These are phyloP conservation scores for Uromyces viciae-fabae DNA, from an alignment of 1,284 basidiomycete genomes.

Conservation along the genomic window DNA sequence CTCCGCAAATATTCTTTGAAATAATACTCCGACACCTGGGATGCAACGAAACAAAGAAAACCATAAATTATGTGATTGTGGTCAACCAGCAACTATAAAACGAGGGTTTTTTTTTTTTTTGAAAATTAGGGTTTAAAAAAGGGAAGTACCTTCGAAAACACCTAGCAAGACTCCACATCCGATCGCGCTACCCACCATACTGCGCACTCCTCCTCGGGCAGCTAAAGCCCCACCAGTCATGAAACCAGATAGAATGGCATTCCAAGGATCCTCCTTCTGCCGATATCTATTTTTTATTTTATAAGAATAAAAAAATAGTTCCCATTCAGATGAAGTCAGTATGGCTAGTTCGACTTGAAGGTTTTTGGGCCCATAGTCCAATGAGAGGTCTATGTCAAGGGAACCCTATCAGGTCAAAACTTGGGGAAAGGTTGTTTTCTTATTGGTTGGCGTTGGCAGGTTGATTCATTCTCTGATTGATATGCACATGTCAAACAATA, in stretches of 20 bases:
- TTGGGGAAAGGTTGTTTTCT: background rate
- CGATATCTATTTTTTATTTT: constrained; percentile 57
- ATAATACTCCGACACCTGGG: constrained; percentile 76
- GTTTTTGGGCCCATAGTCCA: too few relatives aligned
- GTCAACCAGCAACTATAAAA: too few relatives aligned
- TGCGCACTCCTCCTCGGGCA: constrained; percentile 87
- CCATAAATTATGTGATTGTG: background rate
- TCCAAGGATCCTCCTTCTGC: constrained; percentile 99
- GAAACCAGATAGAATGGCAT: constrained; percentile 96
- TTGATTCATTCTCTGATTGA: background rate
- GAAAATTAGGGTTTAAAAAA: too few relatives aligned
- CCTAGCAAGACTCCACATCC: constrained; percentile 95
- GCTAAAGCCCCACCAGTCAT: constrained; percentile 96
- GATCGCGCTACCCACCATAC: constrained; percentile 82
- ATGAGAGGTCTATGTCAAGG: too few relatives aligned
- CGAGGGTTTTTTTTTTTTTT: too few relatives aligned
- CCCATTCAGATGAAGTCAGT: background rate
- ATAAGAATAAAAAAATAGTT: background rate
- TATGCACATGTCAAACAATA: background rate
- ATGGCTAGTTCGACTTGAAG: too few relatives aligned
- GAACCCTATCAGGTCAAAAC: too few relatives aligned
- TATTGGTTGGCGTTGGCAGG: background rate
- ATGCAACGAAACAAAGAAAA: background rate
- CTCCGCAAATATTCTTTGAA: constrained; percentile 77
- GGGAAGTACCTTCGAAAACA: constrained; percentile 61